These are phyloP conservation scores for Lactifluus echinatus DNA, from an alignment of 768 basidiomycete genomes.

Conservation along the genomic window DNA sequence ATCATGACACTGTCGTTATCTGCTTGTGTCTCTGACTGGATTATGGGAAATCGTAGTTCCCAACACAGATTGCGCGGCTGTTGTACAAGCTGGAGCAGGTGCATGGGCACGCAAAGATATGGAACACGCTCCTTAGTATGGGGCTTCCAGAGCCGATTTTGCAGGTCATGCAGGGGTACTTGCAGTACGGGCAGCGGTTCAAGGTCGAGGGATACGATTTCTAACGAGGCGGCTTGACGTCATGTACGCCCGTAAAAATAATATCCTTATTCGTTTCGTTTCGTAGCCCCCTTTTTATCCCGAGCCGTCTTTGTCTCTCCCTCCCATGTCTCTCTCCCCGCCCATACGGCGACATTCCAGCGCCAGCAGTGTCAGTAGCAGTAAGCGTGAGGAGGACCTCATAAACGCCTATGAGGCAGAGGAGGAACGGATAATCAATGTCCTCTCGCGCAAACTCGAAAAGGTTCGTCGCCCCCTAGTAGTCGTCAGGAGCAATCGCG, in stretches of 20 bases:
- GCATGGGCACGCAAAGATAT: slow-evolving; percentile 91
- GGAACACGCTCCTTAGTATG: slow-evolving; percentile 90
- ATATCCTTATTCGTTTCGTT: not conserved
- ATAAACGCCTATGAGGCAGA: slow-evolving; percentile 88
- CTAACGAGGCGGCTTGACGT: slow-evolving; percentile 25
- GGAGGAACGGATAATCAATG: slow-evolving; percentile 81
- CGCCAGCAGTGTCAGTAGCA: slow-evolving; percentile 37
- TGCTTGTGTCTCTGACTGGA: not conserved
- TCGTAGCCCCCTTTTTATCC: not conserved
- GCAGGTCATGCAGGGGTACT: slow-evolving; percentile 88
- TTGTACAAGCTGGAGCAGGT: slow-evolving; percentile 91
- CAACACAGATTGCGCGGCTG: slow-evolving; percentile 80
- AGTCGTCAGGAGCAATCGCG: not conserved
- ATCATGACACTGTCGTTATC: not conserved
- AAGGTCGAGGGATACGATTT: slow-evolving; percentile 83
- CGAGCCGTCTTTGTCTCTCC: not conserved
- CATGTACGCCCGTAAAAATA: not conserved
- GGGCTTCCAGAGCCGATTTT: slow-evolving; percentile 82
- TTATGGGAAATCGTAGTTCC: slow-evolving; percentile 46
- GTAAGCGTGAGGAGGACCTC: slow-evolving; percentile 56
- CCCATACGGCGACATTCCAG: slow-evolving; percentile 52
- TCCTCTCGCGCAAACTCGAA: slow-evolving; percentile 75
- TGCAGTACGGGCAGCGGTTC: slow-evolving; percentile 82
- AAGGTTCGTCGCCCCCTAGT: slow-evolving; percentile 43
- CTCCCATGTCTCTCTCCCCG: slow-evolving; percentile 37